Conservation (phyloP, 176 grass and related monocot species). For the Aechmea fasciata region DNA sequence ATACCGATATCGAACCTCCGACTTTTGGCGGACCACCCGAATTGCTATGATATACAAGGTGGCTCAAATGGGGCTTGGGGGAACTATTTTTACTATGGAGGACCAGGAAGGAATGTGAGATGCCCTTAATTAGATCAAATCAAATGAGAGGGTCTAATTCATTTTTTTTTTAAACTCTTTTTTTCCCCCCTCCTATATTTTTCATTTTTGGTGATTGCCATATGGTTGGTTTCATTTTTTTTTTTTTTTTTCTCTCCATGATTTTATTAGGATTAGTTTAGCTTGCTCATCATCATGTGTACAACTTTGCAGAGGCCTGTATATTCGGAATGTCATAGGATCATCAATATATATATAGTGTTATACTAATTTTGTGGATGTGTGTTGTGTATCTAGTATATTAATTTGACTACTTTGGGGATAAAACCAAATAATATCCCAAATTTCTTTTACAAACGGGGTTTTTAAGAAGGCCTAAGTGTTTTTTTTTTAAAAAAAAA, state of each 20-base stretch:
- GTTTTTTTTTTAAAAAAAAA: too few species aligned
- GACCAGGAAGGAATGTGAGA: slow-evolving; percentile 49
- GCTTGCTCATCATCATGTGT: slow-evolving; percentile 3
- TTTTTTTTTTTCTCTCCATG: neutral
- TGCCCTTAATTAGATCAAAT: slow-evolving; percentile 16
- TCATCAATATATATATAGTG: neutral
- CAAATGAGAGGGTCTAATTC: neutral
- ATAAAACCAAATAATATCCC: too few species aligned
- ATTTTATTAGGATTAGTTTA: neutral
- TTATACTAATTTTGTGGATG: neutral
- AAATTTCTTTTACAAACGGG: too few species aligned
- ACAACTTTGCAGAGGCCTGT: neutral
- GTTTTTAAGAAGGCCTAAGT: too few species aligned
- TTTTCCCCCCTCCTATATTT: neutral
- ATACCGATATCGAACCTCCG: slow-evolving; percentile 42
- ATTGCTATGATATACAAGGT: slow-evolving; percentile 58
- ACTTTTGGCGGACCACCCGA: slow-evolving; percentile 57
- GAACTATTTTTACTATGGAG: slow-evolving; percentile 80
- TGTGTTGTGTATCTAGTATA: neutral
- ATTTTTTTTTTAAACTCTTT: neutral
- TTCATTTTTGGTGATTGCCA: neutral
- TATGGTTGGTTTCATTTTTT: neutral
- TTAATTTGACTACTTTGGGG: neutral
- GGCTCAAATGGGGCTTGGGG: slow-evolving; percentile 46
- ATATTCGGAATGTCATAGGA: neutral